These are phyloP conservation scores for Epithele typhae DNA, from an alignment of 768 basidiomycete genomes.

Conservation along the genomic window DNA sequence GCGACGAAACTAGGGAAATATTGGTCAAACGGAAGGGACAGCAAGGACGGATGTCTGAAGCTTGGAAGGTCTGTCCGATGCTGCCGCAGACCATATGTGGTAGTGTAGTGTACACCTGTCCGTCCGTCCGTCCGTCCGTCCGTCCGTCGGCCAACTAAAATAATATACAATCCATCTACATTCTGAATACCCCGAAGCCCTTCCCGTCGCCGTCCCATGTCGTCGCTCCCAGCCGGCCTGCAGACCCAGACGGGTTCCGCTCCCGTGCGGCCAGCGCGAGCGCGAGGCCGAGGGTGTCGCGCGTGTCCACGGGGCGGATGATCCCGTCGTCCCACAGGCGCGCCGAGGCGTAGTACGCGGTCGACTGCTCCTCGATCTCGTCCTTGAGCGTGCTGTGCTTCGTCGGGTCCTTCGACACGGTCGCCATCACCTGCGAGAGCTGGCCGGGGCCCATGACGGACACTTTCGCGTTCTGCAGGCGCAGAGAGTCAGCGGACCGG, in stretches of 20 bases:
- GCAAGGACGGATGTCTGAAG: no score
- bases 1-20: no score
- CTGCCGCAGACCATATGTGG: no score
- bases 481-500: background rate
- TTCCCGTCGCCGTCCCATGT: slow-evolving; percentile 70
- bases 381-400: slow-evolving; percentile 71
- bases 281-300: slow-evolving; percentile 85
- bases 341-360: slow-evolving; percentile 83
- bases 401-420: slow-evolving; percentile 79
- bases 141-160: no score
- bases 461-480: slow-evolving; percentile 75
- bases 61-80: no score
- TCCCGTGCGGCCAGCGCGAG: slow-evolving; percentile 69
- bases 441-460: slow-evolving; percentile 96
- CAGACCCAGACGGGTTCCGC: slow-evolving; percentile 18
- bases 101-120: no score
- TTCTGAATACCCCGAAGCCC: slow-evolving; percentile 89
- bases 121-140: no score
- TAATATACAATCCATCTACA: slow-evolving; percentile 42
- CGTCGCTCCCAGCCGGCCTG: slow-evolving; percentile 25
- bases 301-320: slow-evolving; percentile 83
- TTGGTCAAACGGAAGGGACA: no score
- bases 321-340: slow-evolving; percentile 95
- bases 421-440: slow-evolving; percentile 88
- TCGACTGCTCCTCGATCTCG: slow-evolving; percentile 87